phyloP scores from a whole-genome alignment of 2,329 filamentous ascomycete species.

The Magnaporthiopsis incrustans region DNA sequence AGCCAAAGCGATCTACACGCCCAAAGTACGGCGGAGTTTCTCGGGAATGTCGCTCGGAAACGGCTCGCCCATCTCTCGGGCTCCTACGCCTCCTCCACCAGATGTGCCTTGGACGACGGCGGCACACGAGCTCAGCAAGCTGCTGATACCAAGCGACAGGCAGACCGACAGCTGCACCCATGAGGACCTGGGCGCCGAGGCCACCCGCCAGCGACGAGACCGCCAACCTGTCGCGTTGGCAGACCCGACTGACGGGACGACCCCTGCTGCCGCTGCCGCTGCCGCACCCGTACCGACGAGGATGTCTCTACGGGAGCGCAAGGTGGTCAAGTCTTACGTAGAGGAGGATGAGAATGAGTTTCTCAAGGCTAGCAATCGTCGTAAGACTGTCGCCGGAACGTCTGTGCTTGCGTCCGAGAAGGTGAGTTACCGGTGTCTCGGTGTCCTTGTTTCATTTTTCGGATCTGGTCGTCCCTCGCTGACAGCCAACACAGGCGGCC shows the following conservation, averaged over 20 bases:
- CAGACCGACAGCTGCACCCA: conserved; percentile 68
- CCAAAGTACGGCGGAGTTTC: conserved; percentile 55
- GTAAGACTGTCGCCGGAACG: conserved; percentile 53
- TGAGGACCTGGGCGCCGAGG: conserved; percentile 70
- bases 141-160: conserved; percentile 70
- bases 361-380: conserved; percentile 34
- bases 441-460: no score
- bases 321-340: conserved; percentile 43
- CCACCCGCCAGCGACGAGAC: conserved; percentile 55
- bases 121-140: conserved; percentile 71
- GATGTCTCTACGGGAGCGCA: conserved; percentile 68
- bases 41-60: conserved; percentile 41
- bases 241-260: conserved; percentile 21
- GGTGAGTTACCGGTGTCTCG: conserved; percentile 19
- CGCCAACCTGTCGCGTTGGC: conserved; percentile 35
- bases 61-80: conserved; percentile 31
- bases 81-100: conserved; percentile 62
- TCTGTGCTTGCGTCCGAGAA: conserved; percentile 37
- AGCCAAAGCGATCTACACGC: conserved; percentile 65
- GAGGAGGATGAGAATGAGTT: conserved; percentile 39
- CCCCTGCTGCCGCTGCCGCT: conserved; percentile 15
- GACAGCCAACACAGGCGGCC: conserved; percentile 19
- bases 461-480: neutral
- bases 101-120: conserved; percentile 81
- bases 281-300: conserved; percentile 42